Conservation (phyloP, 345 rosid species). For the Rhodomyrtus tomentosa region DNA sequence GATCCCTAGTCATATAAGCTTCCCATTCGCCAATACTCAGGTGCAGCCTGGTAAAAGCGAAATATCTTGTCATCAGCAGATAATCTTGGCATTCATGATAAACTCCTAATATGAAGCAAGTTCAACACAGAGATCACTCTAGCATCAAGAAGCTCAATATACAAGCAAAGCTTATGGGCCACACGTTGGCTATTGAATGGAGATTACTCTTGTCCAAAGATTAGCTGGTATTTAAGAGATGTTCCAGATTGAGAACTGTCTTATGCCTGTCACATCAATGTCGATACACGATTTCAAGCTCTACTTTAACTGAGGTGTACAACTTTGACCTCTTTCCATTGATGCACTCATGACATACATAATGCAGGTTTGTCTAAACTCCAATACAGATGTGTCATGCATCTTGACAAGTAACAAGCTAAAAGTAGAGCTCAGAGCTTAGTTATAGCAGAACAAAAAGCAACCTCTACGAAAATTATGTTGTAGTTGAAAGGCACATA, state of each 20-base stretch:
- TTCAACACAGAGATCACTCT: background rate
- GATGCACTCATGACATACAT: background rate
- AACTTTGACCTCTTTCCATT: background rate
- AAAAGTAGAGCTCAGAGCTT: background rate
- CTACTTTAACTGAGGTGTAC: background rate
- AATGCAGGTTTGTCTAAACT: background rate
- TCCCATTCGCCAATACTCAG: slow-evolving; percentile 52
- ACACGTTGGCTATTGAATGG: background rate
- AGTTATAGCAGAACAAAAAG: background rate
- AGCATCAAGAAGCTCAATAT: background rate
- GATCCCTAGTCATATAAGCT: too few species aligned
- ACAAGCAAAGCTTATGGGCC: background rate
- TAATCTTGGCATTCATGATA: background rate
- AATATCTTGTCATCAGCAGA: background rate
- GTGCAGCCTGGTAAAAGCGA: slow-evolving; percentile 21
- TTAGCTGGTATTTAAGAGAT: background rate
- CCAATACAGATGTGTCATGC: background rate
- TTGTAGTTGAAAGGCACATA: slow-evolving; percentile 3
- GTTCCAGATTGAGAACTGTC: background rate
- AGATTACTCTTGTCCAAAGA: background rate
- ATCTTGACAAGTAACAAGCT: background rate
- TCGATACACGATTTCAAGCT: background rate
- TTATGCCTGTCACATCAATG: background rate
- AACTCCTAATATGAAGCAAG: background rate
- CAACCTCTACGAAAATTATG: background rate